These are phyloP conservation scores for Thymus mandschuricus DNA, from an alignment of 257 asterid species.

Conservation along the genomic window DNA sequence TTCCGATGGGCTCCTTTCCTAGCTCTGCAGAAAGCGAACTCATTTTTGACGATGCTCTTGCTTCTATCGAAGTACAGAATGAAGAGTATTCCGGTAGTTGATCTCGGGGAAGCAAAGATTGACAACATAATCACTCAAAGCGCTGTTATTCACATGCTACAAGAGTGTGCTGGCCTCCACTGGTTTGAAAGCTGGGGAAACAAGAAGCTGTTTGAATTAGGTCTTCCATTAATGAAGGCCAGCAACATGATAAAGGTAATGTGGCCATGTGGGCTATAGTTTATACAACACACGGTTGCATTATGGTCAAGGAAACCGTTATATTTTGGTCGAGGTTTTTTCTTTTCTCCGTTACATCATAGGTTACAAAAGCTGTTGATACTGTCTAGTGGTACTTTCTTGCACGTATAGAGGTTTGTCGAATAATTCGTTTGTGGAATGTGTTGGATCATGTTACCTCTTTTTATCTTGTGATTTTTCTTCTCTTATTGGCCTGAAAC, in stretches of 20 bases:
- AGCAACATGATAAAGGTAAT: constrained; percentile 69
- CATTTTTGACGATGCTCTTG: constrained; percentile 93
- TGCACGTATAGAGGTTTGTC: neutral
- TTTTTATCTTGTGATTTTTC: neutral
- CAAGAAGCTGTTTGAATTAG: constrained; percentile 80
- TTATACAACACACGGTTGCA: neutral
- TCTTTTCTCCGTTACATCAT: neutral
- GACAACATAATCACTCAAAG: constrained; percentile 89
- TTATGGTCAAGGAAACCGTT: too few relatives aligned
- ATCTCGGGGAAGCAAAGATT: constrained; percentile 78
- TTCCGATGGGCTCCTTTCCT: constrained; percentile 99
- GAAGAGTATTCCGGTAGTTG: constrained; percentile 96
- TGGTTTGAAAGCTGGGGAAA: constrained; percentile 99
- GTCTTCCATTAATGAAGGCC: constrained; percentile 81
- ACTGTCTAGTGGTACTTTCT: neutral
- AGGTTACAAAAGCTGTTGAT: too few relatives aligned
- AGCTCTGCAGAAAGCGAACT: constrained; percentile 89
- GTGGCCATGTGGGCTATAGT: neutral
- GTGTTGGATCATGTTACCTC: too few relatives aligned
- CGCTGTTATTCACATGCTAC: constrained; percentile 96
- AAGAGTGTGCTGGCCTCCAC: constrained; percentile 93
- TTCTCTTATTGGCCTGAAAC: neutral
- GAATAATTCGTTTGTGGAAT: neutral
- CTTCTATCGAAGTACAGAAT: constrained; percentile 88
- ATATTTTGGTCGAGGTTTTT: too few relatives aligned